Evolutionary conservation across 495 filamentous ascomycete species (phyloP).

Genomic region (Tuber indicum): DNA sequence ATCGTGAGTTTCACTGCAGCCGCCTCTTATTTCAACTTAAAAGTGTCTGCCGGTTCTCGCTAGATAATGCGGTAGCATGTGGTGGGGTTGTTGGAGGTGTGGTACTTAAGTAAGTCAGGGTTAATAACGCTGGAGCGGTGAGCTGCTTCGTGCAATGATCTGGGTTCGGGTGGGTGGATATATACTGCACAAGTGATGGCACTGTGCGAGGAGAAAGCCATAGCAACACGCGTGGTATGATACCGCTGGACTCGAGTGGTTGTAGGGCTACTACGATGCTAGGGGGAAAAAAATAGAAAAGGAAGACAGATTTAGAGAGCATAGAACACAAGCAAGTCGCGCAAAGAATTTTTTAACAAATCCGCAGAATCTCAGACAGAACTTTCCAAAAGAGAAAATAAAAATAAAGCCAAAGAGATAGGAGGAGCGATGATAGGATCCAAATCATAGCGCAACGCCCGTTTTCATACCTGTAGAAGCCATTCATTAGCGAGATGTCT

Average conservation of each 20-base stretch:
- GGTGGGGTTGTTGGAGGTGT: background rate
- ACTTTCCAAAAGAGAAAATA: background rate
- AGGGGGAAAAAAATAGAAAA: background rate
- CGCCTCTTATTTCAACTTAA: too few species aligned
- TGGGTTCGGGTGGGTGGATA: background rate
- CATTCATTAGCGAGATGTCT: background rate
- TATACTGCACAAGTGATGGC: background rate
- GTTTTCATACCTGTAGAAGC: background rate
- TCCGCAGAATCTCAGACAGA: background rate
- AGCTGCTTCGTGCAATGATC: background rate
- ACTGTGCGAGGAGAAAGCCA: background rate
- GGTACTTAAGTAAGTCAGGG: background rate
- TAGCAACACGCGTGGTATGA: background rate
- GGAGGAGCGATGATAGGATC: too few species aligned
- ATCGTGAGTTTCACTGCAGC: too few species aligned
- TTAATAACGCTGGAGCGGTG: too few species aligned
- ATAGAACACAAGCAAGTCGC: background rate
- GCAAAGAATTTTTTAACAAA: background rate
- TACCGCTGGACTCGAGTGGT: background rate
- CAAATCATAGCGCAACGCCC: background rate
- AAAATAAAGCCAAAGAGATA: too few species aligned
- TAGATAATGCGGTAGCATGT: background rate
- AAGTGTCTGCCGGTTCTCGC: too few species aligned
- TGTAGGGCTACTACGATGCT: background rate
- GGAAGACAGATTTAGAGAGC: background rate